phyloP scores from a whole-genome alignment of 208 protist species.

The Acanthamoeba quina region DNA sequence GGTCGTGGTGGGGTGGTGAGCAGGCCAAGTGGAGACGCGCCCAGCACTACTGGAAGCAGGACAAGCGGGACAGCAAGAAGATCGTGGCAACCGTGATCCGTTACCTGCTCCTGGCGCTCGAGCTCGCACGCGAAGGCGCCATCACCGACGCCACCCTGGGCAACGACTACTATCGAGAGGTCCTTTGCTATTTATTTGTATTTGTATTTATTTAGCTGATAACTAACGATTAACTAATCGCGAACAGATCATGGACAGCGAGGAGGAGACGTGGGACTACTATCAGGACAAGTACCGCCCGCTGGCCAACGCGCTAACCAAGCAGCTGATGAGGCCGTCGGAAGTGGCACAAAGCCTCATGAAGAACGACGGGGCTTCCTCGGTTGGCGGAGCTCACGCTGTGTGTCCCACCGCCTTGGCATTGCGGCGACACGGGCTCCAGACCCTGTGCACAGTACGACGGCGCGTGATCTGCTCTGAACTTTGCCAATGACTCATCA shows the following conservation, averaged over 20 bases:
- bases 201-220: not conserved
- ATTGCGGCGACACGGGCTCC: not conserved
- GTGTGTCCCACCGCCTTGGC: not conserved
- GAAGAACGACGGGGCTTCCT: not conserved
- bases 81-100: not conserved
- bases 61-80: conserved; percentile 65
- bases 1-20: not conserved
- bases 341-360: not conserved
- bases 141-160: conserved; percentile 15
- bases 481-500: too few relatives aligned
- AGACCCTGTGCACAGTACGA: not conserved
- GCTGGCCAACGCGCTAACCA: not conserved
- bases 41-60: conserved; percentile 60
- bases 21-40: conserved; percentile 52
- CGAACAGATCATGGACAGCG: conserved; percentile 14
- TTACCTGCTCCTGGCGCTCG: conserved; percentile 30
- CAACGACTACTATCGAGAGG: conserved; percentile 48
- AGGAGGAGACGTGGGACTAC: conserved; percentile 28
- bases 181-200: not conserved
- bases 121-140: not conserved
- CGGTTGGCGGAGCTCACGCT: not conserved
- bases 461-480: not conserved
- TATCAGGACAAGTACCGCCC: conserved; percentile 3
- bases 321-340: not conserved
- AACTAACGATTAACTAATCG: not conserved